Percentiles rank a stretch among this genome's conserved stretches.
phyloP scores from a whole-genome alignment of 2,329 filamentous ascomycete genomes.

The Penicillium sp. region DNA sequence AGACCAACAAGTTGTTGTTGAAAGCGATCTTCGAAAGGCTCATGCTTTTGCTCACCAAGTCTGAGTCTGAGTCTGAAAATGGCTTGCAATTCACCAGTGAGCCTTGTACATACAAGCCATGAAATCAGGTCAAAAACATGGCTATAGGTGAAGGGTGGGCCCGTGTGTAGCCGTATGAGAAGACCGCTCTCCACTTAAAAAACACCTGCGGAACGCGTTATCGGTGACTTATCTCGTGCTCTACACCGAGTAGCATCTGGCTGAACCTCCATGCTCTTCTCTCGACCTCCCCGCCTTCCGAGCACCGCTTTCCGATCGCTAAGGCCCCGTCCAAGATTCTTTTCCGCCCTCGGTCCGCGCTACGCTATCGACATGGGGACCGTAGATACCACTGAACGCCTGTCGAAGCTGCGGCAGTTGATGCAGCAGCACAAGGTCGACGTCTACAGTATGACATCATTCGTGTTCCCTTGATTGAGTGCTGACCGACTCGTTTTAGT shows the following conservation, averaged over 20 bases:
- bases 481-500: constrained; percentile 59
- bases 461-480: constrained; percentile 13
- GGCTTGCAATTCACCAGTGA: no score
- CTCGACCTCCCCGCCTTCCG: constrained; percentile 31
- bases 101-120: no score
- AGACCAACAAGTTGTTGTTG: no score
- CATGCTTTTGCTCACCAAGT: no score
- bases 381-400: constrained; percentile 75
- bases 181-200: background rate
- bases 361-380: constrained; percentile 66
- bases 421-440: constrained; percentile 89
- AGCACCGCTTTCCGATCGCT: constrained; percentile 33
- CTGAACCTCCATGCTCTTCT: constrained; percentile 36
- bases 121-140: no score
- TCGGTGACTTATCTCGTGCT: constrained; percentile 14
- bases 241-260: background rate
- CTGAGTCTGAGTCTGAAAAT: no score
- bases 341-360: constrained; percentile 39
- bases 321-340: constrained; percentile 35
- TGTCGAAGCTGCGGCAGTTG: constrained; percentile 74
- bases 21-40: no score
- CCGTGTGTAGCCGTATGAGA: constrained; percentile 10
- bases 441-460: constrained; percentile 72
- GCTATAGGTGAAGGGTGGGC: constrained; percentile 6
- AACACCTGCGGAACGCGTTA: constrained; percentile 16